Evolutionary conservation across 495 filamentous ascomycete species (phyloP).

Genomic region (Pseudoneurospora amorphoporcata): DNA sequence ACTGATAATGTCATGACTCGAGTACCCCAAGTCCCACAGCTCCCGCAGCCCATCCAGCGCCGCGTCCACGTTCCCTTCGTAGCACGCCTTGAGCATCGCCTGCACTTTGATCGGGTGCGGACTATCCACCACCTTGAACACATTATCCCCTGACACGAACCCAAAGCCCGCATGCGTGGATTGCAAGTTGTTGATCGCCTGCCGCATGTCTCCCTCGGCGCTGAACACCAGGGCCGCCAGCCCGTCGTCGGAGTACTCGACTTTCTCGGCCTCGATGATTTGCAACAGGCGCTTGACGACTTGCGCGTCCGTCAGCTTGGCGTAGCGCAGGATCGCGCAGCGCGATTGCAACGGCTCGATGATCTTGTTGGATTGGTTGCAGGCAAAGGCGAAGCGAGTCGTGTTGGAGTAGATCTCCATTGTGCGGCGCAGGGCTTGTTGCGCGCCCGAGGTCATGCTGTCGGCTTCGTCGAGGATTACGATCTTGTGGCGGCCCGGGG

Average conservation of each 20-base stretch:
- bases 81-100: constrained; percentile 94
- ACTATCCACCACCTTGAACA: constrained; percentile 94
- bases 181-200: constrained; percentile 98
- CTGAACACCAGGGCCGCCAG: constrained; percentile 92
- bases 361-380: constrained; percentile 98
- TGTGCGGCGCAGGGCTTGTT: constrained; percentile 88
- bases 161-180: constrained; percentile 93
- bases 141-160: constrained; percentile 93
- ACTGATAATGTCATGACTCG: constrained; percentile 92
- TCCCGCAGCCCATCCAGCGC: constrained; percentile 83
- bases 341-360: constrained; percentile 96
- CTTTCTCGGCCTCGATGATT: constrained; percentile 80
- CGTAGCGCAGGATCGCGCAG: constrained; percentile 92
- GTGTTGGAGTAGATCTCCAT: constrained; percentile 99
- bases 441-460: constrained; percentile 92
- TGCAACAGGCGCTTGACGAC: constrained; percentile 83
- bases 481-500: constrained; percentile 82
- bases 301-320: constrained; percentile 83
- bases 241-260: constrained; percentile 85
- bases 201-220: constrained; percentile 97
- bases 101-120: constrained; percentile 98
- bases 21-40: constrained; percentile 90
- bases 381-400: constrained; percentile 95
- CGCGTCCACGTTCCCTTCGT: constrained; percentile 78
- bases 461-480: constrained; percentile 98